Base-by-base conservation (phyloP, 2,329 filamentous ascomycete species). In the Decorospora gaudefroyi region DNA sequence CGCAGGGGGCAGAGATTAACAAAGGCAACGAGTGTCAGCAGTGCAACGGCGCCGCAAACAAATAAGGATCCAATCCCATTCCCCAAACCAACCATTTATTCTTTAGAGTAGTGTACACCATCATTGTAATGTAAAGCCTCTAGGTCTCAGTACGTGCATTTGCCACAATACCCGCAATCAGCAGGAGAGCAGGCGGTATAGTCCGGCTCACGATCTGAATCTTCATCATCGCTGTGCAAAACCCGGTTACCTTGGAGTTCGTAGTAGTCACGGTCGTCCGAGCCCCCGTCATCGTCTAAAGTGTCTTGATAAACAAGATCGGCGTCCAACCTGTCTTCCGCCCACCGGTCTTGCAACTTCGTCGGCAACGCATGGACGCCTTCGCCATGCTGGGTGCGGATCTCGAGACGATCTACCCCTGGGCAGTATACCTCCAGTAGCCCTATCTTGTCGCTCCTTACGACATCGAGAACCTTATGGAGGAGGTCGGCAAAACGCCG, bases 111-210 rank as follows among this genome's bases (percentile, higher is more conserved):
- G n/a, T n/a, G n/a, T n/a, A n/a, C n/a, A n/a, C n/a, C n/a, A n/a
- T n/a, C n/a, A n/a, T n/a, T n/a, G n/a, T n/a, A n/a, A n/a, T n/a
- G n/a, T n/a, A n/a, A n/a, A n/a, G n/a, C n/a, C n/a, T n/a, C n/a
- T n/a, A 26, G 12, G 1, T 4, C 26, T 43, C 19, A 65, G 35
- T 67, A 65, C 15, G 57, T 61, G 44, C 69, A 72, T 18, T 57
- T 65, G 6, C 69, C 69, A 31, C 69, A 72, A 31, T 72, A 71
- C 2, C 65, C 68, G 52, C 68, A 72, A 15, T 59, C 52, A 1
- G 66, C 57, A 19, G 53, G 55, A 7, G 66, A 68, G 42, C 69
- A 72, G 6, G 66, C 69, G 6, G 68, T 72, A 19, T 61, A 72
- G 41, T 72, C 69, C 13, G 56, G 49, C 32, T 66, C 61, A 2